phyloP scores from a whole-genome alignment of 805 yeast species.

The Yarrowia bubula region DNA sequence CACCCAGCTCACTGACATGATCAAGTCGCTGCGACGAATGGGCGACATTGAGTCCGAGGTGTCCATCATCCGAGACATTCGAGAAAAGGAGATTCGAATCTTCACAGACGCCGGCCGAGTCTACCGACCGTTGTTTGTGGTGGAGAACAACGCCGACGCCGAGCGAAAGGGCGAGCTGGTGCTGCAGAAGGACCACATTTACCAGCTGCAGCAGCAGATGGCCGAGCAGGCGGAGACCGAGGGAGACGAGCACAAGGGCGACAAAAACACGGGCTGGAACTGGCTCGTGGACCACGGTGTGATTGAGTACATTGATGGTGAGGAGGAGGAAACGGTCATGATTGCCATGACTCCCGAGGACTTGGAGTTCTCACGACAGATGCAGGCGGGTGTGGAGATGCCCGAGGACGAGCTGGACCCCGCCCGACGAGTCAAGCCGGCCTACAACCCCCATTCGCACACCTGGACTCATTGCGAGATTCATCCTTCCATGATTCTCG shows the following conservation, averaged over 20 bases:
- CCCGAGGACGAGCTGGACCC: slow-evolving; percentile 57
- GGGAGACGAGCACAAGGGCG: slow-evolving; percentile 47
- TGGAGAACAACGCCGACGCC: slow-evolving; percentile 64
- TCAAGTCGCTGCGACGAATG: slow-evolving; percentile 86
- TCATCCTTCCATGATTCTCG: slow-evolving; percentile 97
- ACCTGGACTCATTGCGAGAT: slow-evolving; percentile 98
- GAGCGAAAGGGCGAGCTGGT: slow-evolving; percentile 68
- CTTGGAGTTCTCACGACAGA: slow-evolving; percentile 59
- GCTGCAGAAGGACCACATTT: slow-evolving; percentile 80
- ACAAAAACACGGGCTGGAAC: slow-evolving; percentile 72
- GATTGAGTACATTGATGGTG: slow-evolving; percentile 96
- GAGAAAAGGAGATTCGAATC: slow-evolving; percentile 93
- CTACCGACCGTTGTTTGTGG: slow-evolving; percentile 92
- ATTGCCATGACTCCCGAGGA: slow-evolving; percentile 99
- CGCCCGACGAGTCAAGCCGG: slow-evolving; percentile 81
- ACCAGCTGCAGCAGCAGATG: slow-evolving; percentile 54
- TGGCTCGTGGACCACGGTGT: slow-evolving; percentile 79
- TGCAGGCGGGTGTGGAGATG: slow-evolving; percentile 41
- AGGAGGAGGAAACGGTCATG: slow-evolving; percentile 97
- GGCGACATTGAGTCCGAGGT: slow-evolving; percentile 97
- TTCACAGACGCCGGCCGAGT: slow-evolving; percentile 99
- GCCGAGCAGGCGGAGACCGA: slow-evolving; percentile 41
- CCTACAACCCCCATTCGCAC: slow-evolving; percentile 57
- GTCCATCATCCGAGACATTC: slow-evolving; percentile 91
- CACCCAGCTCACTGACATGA: slow-evolving; percentile 82